These are phyloP conservation scores for Mycosphaerella arachidis DNA, from an alignment of 2,329 filamentous ascomycete species.

Conservation along the genomic window DNA sequence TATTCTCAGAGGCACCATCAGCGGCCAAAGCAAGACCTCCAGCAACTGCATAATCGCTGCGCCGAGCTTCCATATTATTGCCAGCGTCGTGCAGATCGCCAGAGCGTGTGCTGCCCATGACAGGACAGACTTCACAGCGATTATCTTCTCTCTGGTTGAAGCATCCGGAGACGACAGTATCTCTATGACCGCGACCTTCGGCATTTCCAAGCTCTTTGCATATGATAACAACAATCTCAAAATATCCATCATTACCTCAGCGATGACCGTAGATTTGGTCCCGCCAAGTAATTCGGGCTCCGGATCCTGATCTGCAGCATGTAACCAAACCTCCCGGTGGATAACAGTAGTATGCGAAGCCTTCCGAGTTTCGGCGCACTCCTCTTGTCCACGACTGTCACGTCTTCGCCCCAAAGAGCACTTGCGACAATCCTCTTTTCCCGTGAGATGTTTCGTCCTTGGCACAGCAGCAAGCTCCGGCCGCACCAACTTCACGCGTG, in stretches of 20 bases:
- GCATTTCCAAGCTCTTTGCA: not conserved
- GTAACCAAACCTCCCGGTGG: not conserved
- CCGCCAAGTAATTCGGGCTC: not conserved
- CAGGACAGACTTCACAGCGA: constrained; percentile 24
- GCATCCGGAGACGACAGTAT: constrained; percentile 9
- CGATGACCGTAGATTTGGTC: not conserved
- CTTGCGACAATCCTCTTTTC: not conserved
- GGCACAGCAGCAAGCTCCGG: constrained; percentile 28
- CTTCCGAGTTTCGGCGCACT: constrained; percentile 8
- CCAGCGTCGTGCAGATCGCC: constrained; percentile 23
- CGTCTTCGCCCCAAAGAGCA: constrained; percentile 23
- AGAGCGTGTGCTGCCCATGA: constrained; percentile 22
- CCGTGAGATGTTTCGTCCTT: constrained; percentile 1
- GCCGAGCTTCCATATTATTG: constrained; percentile 25
- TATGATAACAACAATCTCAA: not conserved
- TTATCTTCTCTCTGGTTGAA: constrained; percentile 21
- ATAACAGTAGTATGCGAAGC: constrained; percentile 1
- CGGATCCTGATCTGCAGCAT: not conserved
- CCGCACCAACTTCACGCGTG: constrained; percentile 25
- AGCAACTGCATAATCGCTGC: constrained; percentile 25
- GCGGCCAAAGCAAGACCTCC: constrained; percentile 28
- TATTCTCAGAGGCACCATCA: constrained; percentile 25
- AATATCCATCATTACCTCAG: not conserved
- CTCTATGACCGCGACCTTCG: not conserved
- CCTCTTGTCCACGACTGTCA: constrained; percentile 10